phyloP scores from a whole-genome alignment of 75 land plant genomes.

The Cupressus sempervirens region DNA sequence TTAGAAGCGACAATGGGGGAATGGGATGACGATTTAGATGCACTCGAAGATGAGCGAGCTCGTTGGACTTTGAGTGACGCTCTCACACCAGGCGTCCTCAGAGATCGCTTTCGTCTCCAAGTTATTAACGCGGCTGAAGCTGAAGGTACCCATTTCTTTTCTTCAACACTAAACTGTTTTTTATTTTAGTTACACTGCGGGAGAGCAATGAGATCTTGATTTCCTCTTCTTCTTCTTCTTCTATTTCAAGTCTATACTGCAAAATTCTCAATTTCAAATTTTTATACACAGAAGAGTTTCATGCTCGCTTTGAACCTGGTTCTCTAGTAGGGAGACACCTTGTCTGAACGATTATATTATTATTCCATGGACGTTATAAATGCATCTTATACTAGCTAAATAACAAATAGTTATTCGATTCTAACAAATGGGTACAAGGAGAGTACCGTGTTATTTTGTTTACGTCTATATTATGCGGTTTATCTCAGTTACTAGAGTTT shows the following conservation, averaged over 20 bases:
- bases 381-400: neutral
- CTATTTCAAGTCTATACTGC: neutral
- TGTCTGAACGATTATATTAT: neutral
- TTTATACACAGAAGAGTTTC: neutral
- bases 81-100: slow-evolving; percentile 22
- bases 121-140: slow-evolving; percentile 53
- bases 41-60: slow-evolving; percentile 20
- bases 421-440: neutral
- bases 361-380: neutral
- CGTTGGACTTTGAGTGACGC: neutral
- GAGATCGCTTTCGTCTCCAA: slow-evolving; percentile 68
- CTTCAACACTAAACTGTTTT: neutral
- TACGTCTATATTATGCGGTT: neutral
- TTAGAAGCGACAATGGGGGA: slow-evolving; percentile 6
- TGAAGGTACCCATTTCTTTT: slow-evolving; percentile 30
- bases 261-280: neutral
- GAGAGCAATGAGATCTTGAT: neutral
- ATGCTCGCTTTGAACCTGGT: neutral
- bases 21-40: slow-evolving; percentile 12
- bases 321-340: neutral
- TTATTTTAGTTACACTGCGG: neutral
- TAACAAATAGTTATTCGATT: neutral
- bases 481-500: neutral
- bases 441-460: neutral
- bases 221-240: neutral